Base-by-base conservation (phyloP, 2,329 filamentous ascomycete genomes). In the Xylaria sp. region DNA sequence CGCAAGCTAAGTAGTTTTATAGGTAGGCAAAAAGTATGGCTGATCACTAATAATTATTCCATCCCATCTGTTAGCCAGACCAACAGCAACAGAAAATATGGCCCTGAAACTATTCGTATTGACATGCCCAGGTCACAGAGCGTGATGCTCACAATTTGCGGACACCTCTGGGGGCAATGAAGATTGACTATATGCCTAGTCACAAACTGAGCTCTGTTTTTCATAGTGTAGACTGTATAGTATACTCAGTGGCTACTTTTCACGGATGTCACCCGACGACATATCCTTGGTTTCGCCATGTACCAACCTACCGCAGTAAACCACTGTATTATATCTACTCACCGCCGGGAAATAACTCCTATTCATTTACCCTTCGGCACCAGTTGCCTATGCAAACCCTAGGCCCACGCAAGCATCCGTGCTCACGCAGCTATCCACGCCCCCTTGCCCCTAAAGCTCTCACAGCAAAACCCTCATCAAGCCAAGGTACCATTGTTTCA, bases 361-460 rank as follows among this genome's bases (percentile, higher is more conserved):
- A 49, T 62, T 61, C 46, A 39, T 43, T 23, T 31, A 51, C 20
- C 18, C 25, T 58, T 20, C 8, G n/a, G 51, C 39, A 28, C 23
- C 46, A 56, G 31, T 55, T 62, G 52, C 49, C 61, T 6, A 41
- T 41, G 9, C 51, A 41, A 52, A 33, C 41, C 55, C 55, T 25
- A 60, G 7, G 60, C 41, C 41, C 33, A 48, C 51, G 54, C 60
- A 49, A 13, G 36, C 36, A 48, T 55, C 41, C 23, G 52, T 54
- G 31, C 52, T 57, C 31, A 33, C 39, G 55, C 25, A 28, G 28
- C 28, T 5, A 28, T 5, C 28, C 28, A 28, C 28, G 28, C 48
- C 33, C 52, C 33, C 23, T 59, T 18, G 48, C 33, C 52, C 39
- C 61, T 55, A 58, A 54, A 52, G 8, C 39, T 4, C 55, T 39